Evolutionary conservation across 768 basidiomycete species (phyloP).

Genomic region (Guyanaporus albipodus): DNA sequence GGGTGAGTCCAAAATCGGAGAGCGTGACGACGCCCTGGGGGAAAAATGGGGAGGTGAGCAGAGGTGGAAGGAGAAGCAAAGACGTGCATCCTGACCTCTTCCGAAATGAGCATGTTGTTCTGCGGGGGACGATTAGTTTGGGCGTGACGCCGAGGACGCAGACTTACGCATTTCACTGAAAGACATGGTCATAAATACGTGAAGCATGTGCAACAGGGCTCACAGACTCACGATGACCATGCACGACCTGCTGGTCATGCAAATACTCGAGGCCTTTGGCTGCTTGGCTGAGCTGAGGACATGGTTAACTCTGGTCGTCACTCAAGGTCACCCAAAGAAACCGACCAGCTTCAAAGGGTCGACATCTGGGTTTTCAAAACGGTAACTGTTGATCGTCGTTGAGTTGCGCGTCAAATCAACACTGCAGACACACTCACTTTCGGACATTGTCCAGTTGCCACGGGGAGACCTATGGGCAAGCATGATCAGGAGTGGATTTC

Average conservation of each 20-base stretch:
- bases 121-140: conserved; percentile 19
- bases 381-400: conserved; percentile 35
- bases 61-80: not conserved
- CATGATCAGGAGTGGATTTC: not conserved
- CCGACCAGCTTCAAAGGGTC: conserved; percentile 43
- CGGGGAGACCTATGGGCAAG: conserved; percentile 46
- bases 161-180: conserved; percentile 58
- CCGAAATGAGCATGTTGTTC: conserved; percentile 57
- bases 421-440: conserved; percentile 34
- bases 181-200: conserved; percentile 1
- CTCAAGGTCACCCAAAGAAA: not conserved
- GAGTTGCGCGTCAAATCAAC: not conserved
- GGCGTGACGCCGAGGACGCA: not conserved
- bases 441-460: conserved; percentile 60
- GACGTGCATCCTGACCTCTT: conserved; percentile 31
- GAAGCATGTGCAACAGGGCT: not conserved
- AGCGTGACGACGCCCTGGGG: conserved; percentile 50
- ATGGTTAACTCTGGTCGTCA: not conserved
- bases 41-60: not conserved
- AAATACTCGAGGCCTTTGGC: conserved; percentile 56
- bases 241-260: conserved; percentile 48
- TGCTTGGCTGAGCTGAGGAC: conserved; percentile 46
- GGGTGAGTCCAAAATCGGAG: conserved; percentile 64
- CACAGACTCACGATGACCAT: conserved; percentile 54
- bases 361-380: conserved; percentile 31